phyloP scores from a whole-genome alignment of 2,329 filamentous ascomycete genomes.

The Xylaria sp. region DNA sequence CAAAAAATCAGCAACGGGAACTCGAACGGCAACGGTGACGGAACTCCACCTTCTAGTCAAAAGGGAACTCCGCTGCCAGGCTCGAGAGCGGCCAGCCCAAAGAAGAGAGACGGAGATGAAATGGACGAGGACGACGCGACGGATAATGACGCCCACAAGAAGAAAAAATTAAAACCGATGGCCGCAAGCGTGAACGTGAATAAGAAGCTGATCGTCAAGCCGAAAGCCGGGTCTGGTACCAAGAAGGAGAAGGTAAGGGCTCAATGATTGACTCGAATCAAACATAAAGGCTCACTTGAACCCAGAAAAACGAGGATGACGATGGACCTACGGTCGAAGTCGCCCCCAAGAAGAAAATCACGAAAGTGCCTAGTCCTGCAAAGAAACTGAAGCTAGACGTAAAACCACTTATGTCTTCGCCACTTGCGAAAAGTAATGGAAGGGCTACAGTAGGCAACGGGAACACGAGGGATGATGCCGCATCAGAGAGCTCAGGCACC shows the following conservation, averaged over 20 bases:
- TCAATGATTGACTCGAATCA: conserved; percentile 56
- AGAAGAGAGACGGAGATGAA: conserved; percentile 62
- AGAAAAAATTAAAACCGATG: conserved; percentile 62
- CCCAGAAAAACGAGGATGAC: conserved; percentile 43
- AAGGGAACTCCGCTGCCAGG: conserved; percentile 64
- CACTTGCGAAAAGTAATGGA: conserved; percentile 56
- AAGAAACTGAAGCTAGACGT: conserved; percentile 53
- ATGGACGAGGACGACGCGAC: conserved; percentile 60
- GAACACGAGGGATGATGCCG: conserved; percentile 49
- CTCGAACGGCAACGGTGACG: conserved; percentile 52
- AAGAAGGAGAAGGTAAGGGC: conserved; percentile 64
- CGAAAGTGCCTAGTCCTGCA: conserved; percentile 49
- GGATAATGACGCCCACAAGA: conserved; percentile 58
- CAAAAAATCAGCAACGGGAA: conserved; percentile 67
- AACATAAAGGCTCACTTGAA: conserved; percentile 48
- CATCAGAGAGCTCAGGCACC: conserved; percentile 62
- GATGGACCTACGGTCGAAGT: conserved; percentile 48
- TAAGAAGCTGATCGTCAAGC: conserved; percentile 64
- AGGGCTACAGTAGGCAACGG: conserved; percentile 41
- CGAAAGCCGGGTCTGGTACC: conserved; percentile 45
- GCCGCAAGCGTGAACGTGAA: conserved; percentile 48
- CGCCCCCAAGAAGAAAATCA: conserved; percentile 49
- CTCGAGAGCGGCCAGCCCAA: conserved; percentile 60
- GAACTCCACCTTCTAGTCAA: conserved; percentile 66
- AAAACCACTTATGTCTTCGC: conserved; percentile 56